Evolutionary conservation across 1,139 yeast genomes (phyloP).

Genomic region (Taiozyma sp.): DNA sequence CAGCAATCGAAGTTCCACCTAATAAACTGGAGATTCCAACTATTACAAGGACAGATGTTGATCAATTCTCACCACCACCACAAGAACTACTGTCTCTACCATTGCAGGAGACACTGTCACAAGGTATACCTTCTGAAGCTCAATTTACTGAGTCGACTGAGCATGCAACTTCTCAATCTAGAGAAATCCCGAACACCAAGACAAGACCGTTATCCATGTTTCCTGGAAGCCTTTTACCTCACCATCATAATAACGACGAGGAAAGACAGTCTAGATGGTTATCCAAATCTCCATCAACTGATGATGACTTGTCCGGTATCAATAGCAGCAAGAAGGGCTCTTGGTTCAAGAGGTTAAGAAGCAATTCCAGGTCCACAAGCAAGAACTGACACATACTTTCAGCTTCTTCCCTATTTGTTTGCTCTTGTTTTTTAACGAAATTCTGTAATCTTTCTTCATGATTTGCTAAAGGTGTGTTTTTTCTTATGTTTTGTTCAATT

Average conservation of each 20-base stretch:
- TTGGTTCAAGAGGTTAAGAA: constrained; percentile 31
- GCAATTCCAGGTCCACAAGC: constrained; percentile 25
- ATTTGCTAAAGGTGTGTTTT: not conserved
- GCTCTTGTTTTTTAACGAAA: not conserved
- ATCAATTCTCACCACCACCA: not conserved
- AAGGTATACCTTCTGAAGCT: not conserved
- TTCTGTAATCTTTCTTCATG: not conserved
- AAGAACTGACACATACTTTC: not conserved
- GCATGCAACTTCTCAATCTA: not conserved
- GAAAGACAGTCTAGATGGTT: constrained; percentile 18
- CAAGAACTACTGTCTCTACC: not conserved
- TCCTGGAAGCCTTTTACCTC: constrained; percentile 10
- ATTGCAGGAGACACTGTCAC: not conserved
- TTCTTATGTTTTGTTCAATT: not conserved
- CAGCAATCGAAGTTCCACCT: not conserved
- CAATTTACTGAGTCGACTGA: not conserved
- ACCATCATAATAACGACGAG: constrained; percentile 1
- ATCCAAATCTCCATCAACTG: constrained; percentile 5
- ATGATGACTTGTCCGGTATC: constrained; percentile 7
- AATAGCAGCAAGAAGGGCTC: constrained; percentile 21
- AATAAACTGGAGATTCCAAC: not conserved
- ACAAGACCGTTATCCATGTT: constrained; percentile 22
- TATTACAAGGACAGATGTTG: not conserved
- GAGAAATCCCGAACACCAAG: not conserved
- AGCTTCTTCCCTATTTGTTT: not conserved